A percentile compares a stretch with the other conserved stretches of the same genome.
phyloP scores from a whole-genome alignment of 2,329 filamentous ascomycete species.

The Exophiala calicioides region DNA sequence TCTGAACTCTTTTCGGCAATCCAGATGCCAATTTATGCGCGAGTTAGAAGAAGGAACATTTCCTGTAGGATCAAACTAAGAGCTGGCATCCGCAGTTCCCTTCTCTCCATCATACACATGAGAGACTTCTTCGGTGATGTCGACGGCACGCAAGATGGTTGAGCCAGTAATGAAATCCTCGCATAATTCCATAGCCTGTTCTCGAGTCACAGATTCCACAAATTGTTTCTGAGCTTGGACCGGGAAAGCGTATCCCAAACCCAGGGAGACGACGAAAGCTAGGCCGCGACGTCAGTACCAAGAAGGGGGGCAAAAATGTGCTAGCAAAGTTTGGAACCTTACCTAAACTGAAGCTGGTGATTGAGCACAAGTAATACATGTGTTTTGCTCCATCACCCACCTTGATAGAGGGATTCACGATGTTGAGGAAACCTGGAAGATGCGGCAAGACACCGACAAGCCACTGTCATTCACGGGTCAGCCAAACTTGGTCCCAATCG shows the following conservation, averaged over 20 bases:
- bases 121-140: background rate
- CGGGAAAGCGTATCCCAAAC: background rate
- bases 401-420: constrained; percentile 21
- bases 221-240: background rate
- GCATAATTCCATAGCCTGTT: background rate
- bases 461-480: no score
- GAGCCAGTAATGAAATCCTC: constrained; percentile 2
- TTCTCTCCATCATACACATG: background rate
- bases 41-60: no score
- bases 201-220: background rate
- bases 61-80: no score
- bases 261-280: background rate
- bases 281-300: background rate
- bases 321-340: background rate
- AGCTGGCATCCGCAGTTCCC: no score
- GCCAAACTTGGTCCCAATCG: background rate
- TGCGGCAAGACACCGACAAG: constrained; percentile 36
- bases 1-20: no score
- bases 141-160: constrained; percentile 1
- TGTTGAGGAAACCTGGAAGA: constrained; percentile 34
- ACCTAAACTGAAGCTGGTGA: constrained; percentile 1
- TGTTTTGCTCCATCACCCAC: constrained; percentile 34
- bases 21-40: no score
- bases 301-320: background rate
- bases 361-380: background rate